A percentile compares a stretch with the other conserved stretches of the same genome.
These are phyloP conservation scores for Huntiella bhutanensis DNA, from an alignment of 2,329 filamentous ascomycete genomes.

Conservation along the genomic window DNA sequence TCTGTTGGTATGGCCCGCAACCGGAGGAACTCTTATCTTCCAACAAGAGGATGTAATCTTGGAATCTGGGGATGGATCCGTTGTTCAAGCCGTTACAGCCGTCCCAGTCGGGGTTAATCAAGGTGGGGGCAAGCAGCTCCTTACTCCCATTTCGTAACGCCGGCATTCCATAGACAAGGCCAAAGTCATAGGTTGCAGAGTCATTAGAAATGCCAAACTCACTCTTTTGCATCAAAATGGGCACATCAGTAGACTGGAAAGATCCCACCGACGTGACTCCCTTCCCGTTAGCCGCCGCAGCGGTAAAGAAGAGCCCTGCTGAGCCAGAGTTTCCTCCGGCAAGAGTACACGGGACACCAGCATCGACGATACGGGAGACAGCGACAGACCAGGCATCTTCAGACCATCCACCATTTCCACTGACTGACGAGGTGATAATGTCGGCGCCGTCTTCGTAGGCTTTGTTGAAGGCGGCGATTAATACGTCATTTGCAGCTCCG, in stretches of 20 bases:
- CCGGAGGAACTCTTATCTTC: background rate
- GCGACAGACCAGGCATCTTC: slow-evolving; percentile 31
- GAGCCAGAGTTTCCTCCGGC: slow-evolving; percentile 32
- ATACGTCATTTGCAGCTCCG: slow-evolving; percentile 30
- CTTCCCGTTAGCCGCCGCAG: slow-evolving; percentile 28
- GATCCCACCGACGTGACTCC: slow-evolving; percentile 30
- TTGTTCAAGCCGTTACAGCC: background rate
- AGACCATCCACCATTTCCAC: slow-evolving; percentile 29
- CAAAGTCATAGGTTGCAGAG: background rate
- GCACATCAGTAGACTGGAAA: background rate
- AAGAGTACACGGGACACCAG: slow-evolving; percentile 33
- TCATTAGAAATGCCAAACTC: background rate
- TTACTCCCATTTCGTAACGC: background rate
- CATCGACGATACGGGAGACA: slow-evolving; percentile 31
- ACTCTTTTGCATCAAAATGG: background rate
- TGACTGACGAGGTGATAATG: slow-evolving; percentile 37
- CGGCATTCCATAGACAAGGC: background rate
- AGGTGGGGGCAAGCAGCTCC: background rate
- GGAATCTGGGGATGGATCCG: background rate
- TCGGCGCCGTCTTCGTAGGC: slow-evolving; percentile 38
- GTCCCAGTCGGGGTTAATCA: background rate
- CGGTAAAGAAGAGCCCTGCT: slow-evolving; percentile 27
- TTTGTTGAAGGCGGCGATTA: slow-evolving; percentile 39
- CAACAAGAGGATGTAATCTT: background rate
- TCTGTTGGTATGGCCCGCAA: background rate